These are phyloP conservation scores for Halenospora varia DNA, from an alignment of 495 filamentous ascomycete genomes.

Conservation along the genomic window DNA sequence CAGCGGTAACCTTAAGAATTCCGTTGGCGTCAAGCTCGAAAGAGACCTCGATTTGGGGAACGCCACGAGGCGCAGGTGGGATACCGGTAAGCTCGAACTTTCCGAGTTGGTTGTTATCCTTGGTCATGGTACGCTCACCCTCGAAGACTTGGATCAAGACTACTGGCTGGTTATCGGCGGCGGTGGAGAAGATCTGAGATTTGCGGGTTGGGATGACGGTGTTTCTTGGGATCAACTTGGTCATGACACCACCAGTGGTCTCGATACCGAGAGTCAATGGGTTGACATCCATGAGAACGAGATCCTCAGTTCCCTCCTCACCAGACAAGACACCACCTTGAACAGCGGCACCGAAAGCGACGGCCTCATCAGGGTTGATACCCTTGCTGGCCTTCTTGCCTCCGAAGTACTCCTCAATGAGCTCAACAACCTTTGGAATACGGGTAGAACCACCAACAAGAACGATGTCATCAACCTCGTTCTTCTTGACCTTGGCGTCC, in stretches of 20 bases:
- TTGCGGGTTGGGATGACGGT: conserved; percentile 96
- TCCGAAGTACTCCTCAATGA: conserved; percentile 92
- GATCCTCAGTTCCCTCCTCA: conserved; percentile 68
- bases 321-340: conserved; percentile 94
- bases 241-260: conserved; percentile 98
- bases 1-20: conserved; percentile 91
- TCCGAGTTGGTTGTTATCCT: conserved; percentile 91
- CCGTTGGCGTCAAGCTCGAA: conserved; percentile 98
- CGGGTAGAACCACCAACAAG: conserved; percentile 90
- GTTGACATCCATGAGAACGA: conserved; percentile 98
- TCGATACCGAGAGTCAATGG: conserved; percentile 97
- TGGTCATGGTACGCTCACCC: conserved; percentile 90
- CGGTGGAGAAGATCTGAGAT: conserved; percentile 96
- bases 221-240: conserved; percentile 92
- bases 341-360: conserved; percentile 94
- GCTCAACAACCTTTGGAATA: conserved; percentile 94
- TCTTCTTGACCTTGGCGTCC: conserved; percentile 88
- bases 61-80: conserved; percentile 88
- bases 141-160: conserved; percentile 97
- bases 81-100: conserved; percentile 98
- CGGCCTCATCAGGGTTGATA: conserved; percentile 98
- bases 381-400: conserved; percentile 97
- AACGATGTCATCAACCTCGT: conserved; percentile 82
- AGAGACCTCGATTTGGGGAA: conserved; percentile 96
- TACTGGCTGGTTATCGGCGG: conserved; percentile 95